These are phyloP conservation scores for Globisporangium nunn DNA, from an alignment of 352 stramenopile species.

Conservation along the genomic window DNA sequence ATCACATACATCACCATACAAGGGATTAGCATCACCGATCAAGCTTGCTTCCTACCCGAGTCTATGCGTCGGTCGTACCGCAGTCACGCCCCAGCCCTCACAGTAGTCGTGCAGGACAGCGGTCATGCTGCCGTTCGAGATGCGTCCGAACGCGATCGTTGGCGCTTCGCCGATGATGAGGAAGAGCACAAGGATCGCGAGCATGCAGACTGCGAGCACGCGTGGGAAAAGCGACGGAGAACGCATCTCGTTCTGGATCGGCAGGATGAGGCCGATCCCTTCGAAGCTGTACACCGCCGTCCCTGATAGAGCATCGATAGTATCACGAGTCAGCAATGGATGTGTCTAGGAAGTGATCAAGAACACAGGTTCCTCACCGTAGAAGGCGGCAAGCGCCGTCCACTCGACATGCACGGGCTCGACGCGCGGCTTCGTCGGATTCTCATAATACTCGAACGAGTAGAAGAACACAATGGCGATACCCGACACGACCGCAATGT, in stretches of 20 bases:
- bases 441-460: conserved; percentile 50
- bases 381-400: conserved; percentile 56
- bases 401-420: conserved; percentile 20
- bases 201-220: conserved; percentile 52
- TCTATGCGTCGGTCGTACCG: conserved; percentile 18
- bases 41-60: no score
- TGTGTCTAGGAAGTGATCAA: not conserved
- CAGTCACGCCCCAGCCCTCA: conserved; percentile 54
- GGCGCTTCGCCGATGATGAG: conserved; percentile 66
- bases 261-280: conserved; percentile 67
- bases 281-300: conserved; percentile 81
- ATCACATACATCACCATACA: not conserved
- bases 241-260: conserved; percentile 75
- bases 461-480: conserved; percentile 84
- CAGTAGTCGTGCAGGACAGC: conserved; percentile 68
- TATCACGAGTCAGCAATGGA: not conserved
- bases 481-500: conserved; percentile 48
- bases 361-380: conserved; percentile 17
- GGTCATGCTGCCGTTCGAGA: conserved; percentile 75
- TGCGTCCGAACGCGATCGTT: conserved; percentile 58
- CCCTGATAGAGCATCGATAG: conserved; percentile 11
- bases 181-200: conserved; percentile 66
- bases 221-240: conserved; percentile 46
- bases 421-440: conserved; percentile 21
- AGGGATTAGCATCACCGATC: no score